Base-by-base conservation (phyloP, 1,139 yeast species). In the Scheffersomyces segobiensis region DNA sequence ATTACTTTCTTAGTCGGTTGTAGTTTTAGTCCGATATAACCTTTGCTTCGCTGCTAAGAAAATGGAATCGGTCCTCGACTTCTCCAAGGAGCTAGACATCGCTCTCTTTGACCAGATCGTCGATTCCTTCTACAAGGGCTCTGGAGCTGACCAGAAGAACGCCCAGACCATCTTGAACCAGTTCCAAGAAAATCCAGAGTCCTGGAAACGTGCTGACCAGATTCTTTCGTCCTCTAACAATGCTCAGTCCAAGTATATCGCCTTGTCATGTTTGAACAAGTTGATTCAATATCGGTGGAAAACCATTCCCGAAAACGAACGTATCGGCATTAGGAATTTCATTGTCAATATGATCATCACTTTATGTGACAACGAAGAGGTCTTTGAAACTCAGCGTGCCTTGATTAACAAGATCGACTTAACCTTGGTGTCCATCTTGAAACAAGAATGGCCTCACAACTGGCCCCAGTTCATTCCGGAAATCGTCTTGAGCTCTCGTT, bases 391-490 rank as follows among this genome's bases (percentile, higher is more conserved):
- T 53, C 93, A 93, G 71, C 87, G 88, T 70, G 88, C 98, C 21
- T 82, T 95, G 69, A 91, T 95, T 68, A 92, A 91, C 77, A 96
- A 96, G 74, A 93, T 95, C 67, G 97, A 95, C 76, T 82, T 95
- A 71, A 95, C 98, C 7, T 81, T 95, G 69, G 99, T 95, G 49
- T 96, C 95, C 69, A 88, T 95, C 56, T 85, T 95, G 69, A 95
- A 95, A 71, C 98, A 96, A 75, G 99, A 95, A 72, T 95, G 99
- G 99, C 99, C 99, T 50, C 93, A 88, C 66, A 91, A 93, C 71
- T 95, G 99, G 99, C 98, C 98, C 22, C 91, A 90, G 67, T 95
- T 96, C 69, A 89, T 95, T 56, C 97, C 98, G 17, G 99, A 96
- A 72, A 85, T 95, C 62, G 96, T 95, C 52, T 84, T 84, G 62